Percentiles rank a stretch among this genome's conserved stretches.
Conservation (phyloP, 2,329 filamentous ascomycete genomes). For the Zasmidium angulare region DNA sequence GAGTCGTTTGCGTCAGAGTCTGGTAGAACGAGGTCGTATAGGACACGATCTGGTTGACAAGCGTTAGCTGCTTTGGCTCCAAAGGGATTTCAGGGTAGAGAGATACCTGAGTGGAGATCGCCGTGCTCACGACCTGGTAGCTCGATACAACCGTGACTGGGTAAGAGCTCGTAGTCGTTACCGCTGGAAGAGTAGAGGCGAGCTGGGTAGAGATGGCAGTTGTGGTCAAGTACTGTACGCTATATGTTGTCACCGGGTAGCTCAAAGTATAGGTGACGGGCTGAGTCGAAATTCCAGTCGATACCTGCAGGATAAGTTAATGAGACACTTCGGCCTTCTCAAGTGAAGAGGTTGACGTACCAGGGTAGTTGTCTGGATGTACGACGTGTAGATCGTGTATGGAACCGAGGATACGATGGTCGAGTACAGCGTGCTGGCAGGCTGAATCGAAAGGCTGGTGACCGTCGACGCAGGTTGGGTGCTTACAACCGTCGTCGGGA, state of each 20-base stretch:
- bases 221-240: not conserved
- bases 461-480: conserved; percentile 1
- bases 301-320: not conserved
- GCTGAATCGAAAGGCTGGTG: not conserved
- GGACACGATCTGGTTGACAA: not conserved
- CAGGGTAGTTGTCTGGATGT: not conserved
- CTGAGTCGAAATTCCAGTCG: not conserved
- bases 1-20: not conserved
- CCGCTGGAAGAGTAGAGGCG: not conserved
- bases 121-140: not conserved
- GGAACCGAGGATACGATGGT: not conserved
- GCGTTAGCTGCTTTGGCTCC: too few species aligned
- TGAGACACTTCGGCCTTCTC: too few species aligned
- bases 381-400: not conserved
- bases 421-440: not conserved
- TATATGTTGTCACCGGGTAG: not conserved
- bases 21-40: not conserved
- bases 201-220: not conserved
- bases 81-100: too few species aligned
- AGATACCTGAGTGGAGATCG: not conserved
- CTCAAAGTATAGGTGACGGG: not conserved
- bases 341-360: too few species aligned
- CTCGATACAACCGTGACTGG: not conserved
- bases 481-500: not conserved
- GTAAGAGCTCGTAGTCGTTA: not conserved